Evolutionary conservation across 495 filamentous ascomycete genomes (phyloP), one percentile per base, ranked within the genome.

Genomic region (Penicillium arizonense): DNA sequence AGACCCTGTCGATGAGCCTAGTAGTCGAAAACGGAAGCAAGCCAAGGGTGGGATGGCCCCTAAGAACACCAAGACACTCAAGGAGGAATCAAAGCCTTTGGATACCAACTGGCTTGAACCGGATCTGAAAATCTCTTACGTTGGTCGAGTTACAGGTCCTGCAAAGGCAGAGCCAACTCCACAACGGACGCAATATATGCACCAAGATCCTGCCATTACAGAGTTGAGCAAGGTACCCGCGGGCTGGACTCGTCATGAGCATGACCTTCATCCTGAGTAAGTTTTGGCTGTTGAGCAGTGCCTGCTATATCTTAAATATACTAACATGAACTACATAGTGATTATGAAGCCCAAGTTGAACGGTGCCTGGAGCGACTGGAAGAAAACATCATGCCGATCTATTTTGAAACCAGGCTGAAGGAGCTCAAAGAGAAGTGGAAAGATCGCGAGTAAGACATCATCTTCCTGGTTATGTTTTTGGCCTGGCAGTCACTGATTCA

Each of bases 311-410:
- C 13, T 2, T n/a, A 43, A 2, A 11, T 10, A 10, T 35, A 37
- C 40, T 52, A 12, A 52, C 11, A 42, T 30, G 10, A n/a, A 3
- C 30, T 47, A 3, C 12, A 1, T 40, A 47, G 50, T 21, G 50
- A 53, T 6, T 16, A 39, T 4, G n/a, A 47, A 6, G 43, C 42
- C 14, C 43, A 47, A 16, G 46, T 47, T 28, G 1, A 14, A 26
- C 38, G 50, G 21, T 53, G 50, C 12, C 13, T 9, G 5, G 43
- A 53, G 23, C 26, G 51, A 26, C 34, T 53, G 3, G 1, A 26
- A 12, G 51, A 53, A 18, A 32, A 33, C 21, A 53, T 53, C 18
- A 14, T 53, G 36, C 11, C 16, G 8, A n/a, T n/a, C 9, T 2
- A 24, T 12, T 47, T 41, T 16, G 13, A 52, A n/a, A 24, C 11